Evolutionary conservation across 805 yeast species (phyloP).

Genomic region (Saturnispora saitoi): DNA sequence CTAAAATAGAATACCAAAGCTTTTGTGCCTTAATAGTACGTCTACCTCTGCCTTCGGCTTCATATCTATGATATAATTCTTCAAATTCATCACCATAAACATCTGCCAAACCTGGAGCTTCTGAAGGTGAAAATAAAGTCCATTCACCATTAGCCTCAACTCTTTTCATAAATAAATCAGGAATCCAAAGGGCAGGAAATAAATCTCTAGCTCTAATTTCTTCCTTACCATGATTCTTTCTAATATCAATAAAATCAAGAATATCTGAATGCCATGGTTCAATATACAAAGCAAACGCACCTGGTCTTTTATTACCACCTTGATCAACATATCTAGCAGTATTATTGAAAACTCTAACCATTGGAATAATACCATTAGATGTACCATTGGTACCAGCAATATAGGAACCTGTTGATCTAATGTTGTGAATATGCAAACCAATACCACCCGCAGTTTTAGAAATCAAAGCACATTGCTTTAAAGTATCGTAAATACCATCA

Average conservation of each 20-base stretch:
- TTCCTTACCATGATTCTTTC: slow-evolving; percentile 58
- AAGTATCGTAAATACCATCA: slow-evolving; percentile 54
- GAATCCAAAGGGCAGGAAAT: slow-evolving; percentile 57
- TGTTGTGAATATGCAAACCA: slow-evolving; percentile 53
- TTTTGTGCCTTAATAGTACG: slow-evolving; percentile 48
- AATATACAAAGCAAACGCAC: slow-evolving; percentile 51
- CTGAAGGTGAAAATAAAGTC: slow-evolving; percentile 53
- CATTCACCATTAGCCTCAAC: slow-evolving; percentile 48
- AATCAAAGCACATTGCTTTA: slow-evolving; percentile 53
- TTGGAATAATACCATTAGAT: slow-evolving; percentile 53
- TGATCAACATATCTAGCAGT: slow-evolving; percentile 59
- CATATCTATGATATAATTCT: slow-evolving; percentile 43
- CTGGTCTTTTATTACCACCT: slow-evolving; percentile 60
- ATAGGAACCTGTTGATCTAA: slow-evolving; percentile 50
- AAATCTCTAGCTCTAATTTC: slow-evolving; percentile 56
- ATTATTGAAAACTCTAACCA: slow-evolving; percentile 55
- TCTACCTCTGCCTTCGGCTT: slow-evolving; percentile 42
- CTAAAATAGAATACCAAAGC: slow-evolving; percentile 52
- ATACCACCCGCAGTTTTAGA: slow-evolving; percentile 59
- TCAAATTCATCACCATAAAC: slow-evolving; percentile 49
- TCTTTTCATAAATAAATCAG: slow-evolving; percentile 54
- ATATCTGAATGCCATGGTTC: slow-evolving; percentile 61
- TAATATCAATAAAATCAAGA: slow-evolving; percentile 48
- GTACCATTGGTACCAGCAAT: slow-evolving; percentile 58
- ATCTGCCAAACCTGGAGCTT: slow-evolving; percentile 49